A percentile compares a stretch with the other conserved stretches of the same genome.
These are phyloP conservation scores for Daldinia decipiens DNA, from an alignment of 495 filamentous ascomycete genomes.

Conservation along the genomic window DNA sequence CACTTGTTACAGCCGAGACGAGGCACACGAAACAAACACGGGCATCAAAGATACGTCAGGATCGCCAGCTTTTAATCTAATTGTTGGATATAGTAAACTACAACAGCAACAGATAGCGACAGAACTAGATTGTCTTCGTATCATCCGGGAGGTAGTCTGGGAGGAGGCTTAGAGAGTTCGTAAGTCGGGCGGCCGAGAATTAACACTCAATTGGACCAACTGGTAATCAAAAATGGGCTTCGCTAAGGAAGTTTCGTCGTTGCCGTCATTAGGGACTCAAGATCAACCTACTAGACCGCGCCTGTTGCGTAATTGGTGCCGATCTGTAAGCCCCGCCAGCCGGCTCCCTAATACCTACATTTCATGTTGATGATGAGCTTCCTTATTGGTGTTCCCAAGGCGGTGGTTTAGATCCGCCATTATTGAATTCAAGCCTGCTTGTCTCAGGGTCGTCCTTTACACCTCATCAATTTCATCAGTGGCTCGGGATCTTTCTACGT, in stretches of 20 bases:
- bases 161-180: constrained; percentile 2
- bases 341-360: constrained; percentile 26
- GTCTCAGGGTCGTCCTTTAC: constrained; percentile 27
- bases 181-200: constrained; percentile 6
- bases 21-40: constrained; percentile 42
- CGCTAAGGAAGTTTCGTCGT: constrained; percentile 20
- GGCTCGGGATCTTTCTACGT: constrained; percentile 8
- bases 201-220: constrained; percentile 8
- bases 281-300: constrained; percentile 26
- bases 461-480: constrained; percentile 35
- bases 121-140: constrained; percentile 8
- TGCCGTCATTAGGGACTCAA: constrained; percentile 37
- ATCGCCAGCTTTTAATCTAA: constrained; percentile 36
- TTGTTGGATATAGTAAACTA: constrained; percentile 13
- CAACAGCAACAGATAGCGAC: not conserved
- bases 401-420: constrained; percentile 18
- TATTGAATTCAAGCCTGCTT: constrained; percentile 33
- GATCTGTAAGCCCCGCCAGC: constrained; percentile 29
- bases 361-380: constrained; percentile 18
- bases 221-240: constrained; percentile 23
- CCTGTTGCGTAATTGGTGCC: constrained; percentile 40
- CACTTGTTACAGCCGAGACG: constrained; percentile 28
- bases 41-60: constrained; percentile 34
- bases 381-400: constrained; percentile 31
- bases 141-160: constrained; percentile 11